Evolutionary conservation across 1,139 yeast genomes (phyloP).

Genomic region (Saccharomyces hybrid): DNA sequence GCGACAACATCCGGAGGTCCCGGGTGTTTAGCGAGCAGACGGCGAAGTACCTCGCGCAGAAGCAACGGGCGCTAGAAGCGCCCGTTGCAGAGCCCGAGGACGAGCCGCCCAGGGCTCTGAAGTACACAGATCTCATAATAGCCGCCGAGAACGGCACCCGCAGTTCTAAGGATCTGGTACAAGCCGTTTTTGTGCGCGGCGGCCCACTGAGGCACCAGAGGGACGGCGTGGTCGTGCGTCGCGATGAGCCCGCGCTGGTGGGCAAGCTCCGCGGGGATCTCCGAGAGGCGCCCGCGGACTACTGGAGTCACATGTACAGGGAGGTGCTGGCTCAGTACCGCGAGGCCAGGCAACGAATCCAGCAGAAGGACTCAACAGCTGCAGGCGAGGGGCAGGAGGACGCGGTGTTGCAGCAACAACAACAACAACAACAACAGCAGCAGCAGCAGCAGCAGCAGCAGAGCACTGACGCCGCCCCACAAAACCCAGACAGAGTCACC

Average conservation of each 20-base stretch:
- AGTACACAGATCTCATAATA: neutral
- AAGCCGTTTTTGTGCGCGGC: neutral
- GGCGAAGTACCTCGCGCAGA: conserved; percentile 10
- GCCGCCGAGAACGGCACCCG: neutral
- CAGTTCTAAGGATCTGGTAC: neutral
- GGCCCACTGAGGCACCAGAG: neutral
- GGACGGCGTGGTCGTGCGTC: conserved; percentile 4
- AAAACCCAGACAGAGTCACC: neutral
- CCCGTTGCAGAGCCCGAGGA: neutral
- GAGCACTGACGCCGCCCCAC: neutral
- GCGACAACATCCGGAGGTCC: conserved; percentile 19
- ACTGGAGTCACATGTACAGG: conserved; percentile 21
- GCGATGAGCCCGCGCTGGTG: neutral
- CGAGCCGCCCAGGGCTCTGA: neutral
- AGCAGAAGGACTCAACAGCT: conserved; percentile 6
- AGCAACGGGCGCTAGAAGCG: conserved; percentile 10
- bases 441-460: neutral
- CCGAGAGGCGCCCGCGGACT: conserved; percentile 26
- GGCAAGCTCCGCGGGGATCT: conserved; percentile 16
- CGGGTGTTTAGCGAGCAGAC: conserved; percentile 13
- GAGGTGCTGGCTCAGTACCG: conserved; percentile 11
- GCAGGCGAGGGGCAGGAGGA: conserved; percentile 4
- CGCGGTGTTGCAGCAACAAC: conserved; percentile 4
- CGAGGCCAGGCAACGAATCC: conserved; percentile 15
- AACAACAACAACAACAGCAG: conserved; percentile 20